A percentile compares a stretch with the other conserved stretches of the same genome.
phyloP scores from a whole-genome alignment of 2,329 filamentous ascomycete genomes.

The Colletotrichum phormii region DNA sequence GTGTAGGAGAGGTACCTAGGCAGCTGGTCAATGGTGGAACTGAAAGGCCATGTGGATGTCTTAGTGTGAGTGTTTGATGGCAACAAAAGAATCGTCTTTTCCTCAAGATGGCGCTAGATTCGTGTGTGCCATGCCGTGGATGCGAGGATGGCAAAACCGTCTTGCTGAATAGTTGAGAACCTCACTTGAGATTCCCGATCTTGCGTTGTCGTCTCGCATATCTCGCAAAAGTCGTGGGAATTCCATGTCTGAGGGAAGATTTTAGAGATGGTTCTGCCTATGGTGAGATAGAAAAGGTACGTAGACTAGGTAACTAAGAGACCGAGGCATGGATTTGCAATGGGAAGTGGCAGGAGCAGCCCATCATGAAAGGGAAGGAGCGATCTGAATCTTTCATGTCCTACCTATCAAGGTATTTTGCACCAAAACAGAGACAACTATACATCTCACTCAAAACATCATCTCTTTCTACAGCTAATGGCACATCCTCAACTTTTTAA shows the following conservation, averaged over 20 bases:
- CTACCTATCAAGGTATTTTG: too few relatives aligned
- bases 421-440: too few relatives aligned
- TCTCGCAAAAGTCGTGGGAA: too few relatives aligned
- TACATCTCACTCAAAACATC: too few relatives aligned
- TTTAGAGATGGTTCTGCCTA: background rate
- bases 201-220: too few relatives aligned
- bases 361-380: background rate
- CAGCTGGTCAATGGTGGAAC: background rate
- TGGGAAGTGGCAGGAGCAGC: background rate
- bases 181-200: background rate
- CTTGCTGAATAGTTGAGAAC: background rate
- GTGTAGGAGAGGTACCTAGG: background rate
- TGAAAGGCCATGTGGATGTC: background rate
- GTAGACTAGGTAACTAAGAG: background rate
- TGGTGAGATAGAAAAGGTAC: background rate
- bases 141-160: background rate
- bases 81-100: background rate
- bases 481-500: background rate
- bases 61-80: background rate
- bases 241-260: background rate
- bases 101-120: background rate
- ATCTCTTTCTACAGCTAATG: background rate
- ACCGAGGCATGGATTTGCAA: background rate
- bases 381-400: background rate
- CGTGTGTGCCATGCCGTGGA: background rate